Percentiles rank a stretch among this genome's conserved stretches.
Conservation (phyloP, 2,329 filamentous ascomycete species). For the Ceratocystis lukuohia region DNA sequence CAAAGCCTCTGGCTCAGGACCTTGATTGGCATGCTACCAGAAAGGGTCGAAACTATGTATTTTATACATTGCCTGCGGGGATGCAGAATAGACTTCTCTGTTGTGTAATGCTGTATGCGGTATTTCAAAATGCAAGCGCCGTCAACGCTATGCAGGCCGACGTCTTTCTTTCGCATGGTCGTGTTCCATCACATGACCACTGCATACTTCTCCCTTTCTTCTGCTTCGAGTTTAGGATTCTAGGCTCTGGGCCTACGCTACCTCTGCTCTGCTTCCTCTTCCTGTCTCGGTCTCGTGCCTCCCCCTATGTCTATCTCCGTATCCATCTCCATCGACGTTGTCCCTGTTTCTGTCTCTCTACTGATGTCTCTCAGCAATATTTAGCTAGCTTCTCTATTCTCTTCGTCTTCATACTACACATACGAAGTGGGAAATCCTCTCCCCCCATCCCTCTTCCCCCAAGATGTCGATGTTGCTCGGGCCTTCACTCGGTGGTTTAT, state of each 20-base stretch:
- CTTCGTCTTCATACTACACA: background rate
- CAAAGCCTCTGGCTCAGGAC: too few species aligned
- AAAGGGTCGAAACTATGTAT: background rate
- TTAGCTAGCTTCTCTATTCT: background rate
- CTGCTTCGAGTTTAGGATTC: background rate
- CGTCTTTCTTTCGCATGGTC: too few species aligned
- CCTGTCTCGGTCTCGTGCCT: background rate
- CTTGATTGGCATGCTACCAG: background rate
- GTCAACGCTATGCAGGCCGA: too few species aligned
- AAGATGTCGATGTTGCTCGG: background rate
- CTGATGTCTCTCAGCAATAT: background rate
- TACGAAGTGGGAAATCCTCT: background rate
- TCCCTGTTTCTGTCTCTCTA: background rate
- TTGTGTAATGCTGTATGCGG: too few species aligned
- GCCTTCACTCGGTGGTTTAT: constrained; percentile 5
- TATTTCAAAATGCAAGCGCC: background rate
- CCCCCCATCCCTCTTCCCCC: background rate
- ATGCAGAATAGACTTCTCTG: background rate
- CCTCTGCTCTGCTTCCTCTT: background rate
- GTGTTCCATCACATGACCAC: background rate
- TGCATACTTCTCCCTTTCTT: background rate
- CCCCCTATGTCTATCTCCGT: background rate
- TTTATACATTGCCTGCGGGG: background rate
- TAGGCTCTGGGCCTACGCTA: background rate
- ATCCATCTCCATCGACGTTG: background rate